Conservation (phyloP, 83 land plant genomes). For the Picea mariana region DNA sequence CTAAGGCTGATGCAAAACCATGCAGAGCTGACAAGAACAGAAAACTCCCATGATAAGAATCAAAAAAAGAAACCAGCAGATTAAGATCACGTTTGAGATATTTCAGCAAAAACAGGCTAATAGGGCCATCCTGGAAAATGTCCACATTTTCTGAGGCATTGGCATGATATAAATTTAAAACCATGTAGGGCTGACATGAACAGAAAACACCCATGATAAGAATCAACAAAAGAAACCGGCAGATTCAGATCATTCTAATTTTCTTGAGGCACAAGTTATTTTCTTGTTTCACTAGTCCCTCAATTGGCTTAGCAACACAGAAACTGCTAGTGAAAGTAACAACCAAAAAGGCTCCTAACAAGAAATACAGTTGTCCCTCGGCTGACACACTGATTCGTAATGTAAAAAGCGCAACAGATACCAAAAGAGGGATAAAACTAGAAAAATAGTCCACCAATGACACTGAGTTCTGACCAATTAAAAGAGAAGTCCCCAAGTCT, state of each 20-base stretch:
- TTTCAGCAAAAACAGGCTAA: conserved; percentile 24
- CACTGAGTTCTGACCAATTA: conserved; percentile 51
- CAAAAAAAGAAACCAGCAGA: neutral
- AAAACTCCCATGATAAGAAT: neutral
- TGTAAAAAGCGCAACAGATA: neutral
- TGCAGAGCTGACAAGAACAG: conserved; percentile 36
- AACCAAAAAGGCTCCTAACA: neutral
- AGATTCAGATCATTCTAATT: neutral
- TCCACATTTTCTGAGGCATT: too few species aligned
- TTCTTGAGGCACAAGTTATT: neutral
- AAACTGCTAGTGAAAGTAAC: neutral
- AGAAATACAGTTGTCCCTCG: too few species aligned
- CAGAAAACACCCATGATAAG: neutral
- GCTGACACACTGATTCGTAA: neutral
- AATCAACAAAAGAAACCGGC: neutral
- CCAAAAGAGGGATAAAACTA: neutral
- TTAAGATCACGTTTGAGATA: conserved; percentile 47
- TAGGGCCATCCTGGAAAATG: too few species aligned
- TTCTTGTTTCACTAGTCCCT: neutral
- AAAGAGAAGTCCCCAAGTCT: too few species aligned
- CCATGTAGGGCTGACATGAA: neutral
- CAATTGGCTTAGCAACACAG: neutral
- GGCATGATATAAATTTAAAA: neutral
- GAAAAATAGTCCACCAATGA: neutral
- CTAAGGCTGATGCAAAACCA: conserved; percentile 48